Evolutionary conservation across 768 basidiomycete genomes (phyloP).

Genomic region (Auriculariales sp.): DNA sequence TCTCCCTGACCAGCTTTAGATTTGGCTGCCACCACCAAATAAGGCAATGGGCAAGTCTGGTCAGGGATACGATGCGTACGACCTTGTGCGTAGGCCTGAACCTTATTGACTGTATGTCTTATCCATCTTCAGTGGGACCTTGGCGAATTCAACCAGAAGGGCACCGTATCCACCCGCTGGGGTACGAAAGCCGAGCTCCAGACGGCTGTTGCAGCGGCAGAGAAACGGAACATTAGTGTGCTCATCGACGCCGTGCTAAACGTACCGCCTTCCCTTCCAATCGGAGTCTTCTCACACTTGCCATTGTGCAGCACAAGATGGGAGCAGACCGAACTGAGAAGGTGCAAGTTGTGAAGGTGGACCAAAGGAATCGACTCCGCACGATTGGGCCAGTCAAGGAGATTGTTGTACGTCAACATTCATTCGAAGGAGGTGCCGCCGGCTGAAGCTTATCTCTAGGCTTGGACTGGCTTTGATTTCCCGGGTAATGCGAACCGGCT

Average conservation of each 20-base stretch:
- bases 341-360: conserved; percentile 57
- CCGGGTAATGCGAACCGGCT: conserved; percentile 53
- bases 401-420: conserved; percentile 39
- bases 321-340: conserved; percentile 68
- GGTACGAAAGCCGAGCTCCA: conserved; percentile 73
- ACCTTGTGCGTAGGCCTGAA: conserved; percentile 37
- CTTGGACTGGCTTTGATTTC: conserved; percentile 80
- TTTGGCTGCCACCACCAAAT: conserved; percentile 75
- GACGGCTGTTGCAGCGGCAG: conserved; percentile 51
- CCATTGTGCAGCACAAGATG: conserved; percentile 49
- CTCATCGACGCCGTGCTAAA: conserved; percentile 84
- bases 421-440: neutral
- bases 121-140: conserved; percentile 55
- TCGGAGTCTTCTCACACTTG: neutral
- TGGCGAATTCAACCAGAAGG: conserved; percentile 73
- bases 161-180: conserved; percentile 63
- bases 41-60: conserved; percentile 62
- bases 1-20: conserved; percentile 15
- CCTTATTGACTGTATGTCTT: neutral
- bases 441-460: conserved; percentile 24
- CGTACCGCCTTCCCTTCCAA: conserved; percentile 25
- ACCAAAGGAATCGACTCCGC: conserved; percentile 50
- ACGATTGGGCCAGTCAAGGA: conserved; percentile 41
- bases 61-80: conserved; percentile 71
- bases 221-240: conserved; percentile 53